A percentile compares a stretch with the other conserved stretches of the same genome.
Conservation (phyloP, 306 rosid species). For the Hylodesmum podocarpum region DNA sequence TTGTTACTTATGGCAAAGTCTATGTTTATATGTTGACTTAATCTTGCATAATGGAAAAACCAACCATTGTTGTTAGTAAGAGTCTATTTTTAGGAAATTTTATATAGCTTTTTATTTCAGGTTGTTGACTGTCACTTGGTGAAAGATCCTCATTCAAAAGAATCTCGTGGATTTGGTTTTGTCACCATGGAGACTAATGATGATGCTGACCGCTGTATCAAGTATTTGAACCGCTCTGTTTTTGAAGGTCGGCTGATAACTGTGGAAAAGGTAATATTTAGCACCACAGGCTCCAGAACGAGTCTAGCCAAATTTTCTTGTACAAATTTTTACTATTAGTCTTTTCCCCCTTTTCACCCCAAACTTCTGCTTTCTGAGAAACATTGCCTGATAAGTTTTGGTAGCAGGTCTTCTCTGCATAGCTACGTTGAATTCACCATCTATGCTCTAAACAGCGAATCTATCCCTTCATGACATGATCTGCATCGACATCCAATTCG, state of each 20-base stretch:
- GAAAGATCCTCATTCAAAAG: conserved; percentile 42
- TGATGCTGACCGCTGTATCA: conserved; percentile 51
- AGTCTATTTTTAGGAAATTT: background rate
- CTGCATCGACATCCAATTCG: background rate
- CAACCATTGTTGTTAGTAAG: background rate
- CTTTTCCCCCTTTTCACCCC: background rate
- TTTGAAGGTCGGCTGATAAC: conserved; percentile 52
- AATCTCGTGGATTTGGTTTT: conserved; percentile 55
- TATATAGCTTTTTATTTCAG: conserved; percentile 35
- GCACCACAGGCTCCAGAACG: background rate
- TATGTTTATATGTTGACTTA: background rate
- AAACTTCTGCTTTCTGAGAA: background rate
- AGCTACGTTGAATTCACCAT: background rate
- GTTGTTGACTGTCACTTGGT: conserved; percentile 48
- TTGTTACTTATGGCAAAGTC: background rate
- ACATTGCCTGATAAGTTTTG: background rate
- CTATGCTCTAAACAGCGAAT: background rate
- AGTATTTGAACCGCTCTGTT: conserved; percentile 43
- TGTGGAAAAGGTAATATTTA: conserved; percentile 50
- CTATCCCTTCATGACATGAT: background rate
- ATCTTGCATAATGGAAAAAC: background rate
- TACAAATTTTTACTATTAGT: background rate
- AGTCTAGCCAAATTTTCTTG: background rate
- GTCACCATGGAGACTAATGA: conserved; percentile 52
- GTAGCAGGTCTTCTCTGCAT: background rate